Percentiles rank a stretch among this genome's conserved stretches.
Conservation (phyloP, 108 stramenopile genomes). For the Cyclotella cryptica region DNA sequence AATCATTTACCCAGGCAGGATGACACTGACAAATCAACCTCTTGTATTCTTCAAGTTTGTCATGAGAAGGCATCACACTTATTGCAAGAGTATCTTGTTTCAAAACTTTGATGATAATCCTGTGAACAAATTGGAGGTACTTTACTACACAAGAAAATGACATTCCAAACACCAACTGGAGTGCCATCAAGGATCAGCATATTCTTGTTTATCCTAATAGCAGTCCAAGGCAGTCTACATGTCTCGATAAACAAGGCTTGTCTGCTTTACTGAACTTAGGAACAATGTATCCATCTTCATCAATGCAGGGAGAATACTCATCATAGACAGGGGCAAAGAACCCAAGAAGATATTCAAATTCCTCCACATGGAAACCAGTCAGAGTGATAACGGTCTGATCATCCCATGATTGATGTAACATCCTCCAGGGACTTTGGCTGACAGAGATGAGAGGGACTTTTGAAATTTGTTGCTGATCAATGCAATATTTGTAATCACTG, state of each 20-base stretch:
- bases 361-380: background rate
- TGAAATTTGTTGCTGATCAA: background rate
- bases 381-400: constrained; percentile 2
- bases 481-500: background rate
- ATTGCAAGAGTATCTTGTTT: background rate
- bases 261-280: background rate
- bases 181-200: no score
- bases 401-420: background rate
- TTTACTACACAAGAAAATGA: background rate
- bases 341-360: background rate
- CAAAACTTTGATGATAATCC: no score
- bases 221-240: constrained; percentile 5
- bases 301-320: background rate
- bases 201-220: background rate
- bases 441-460: background rate
- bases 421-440: background rate
- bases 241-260: background rate
- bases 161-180: background rate
- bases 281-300: constrained; percentile 4
- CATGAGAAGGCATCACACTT: constrained; percentile 2
- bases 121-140: background rate
- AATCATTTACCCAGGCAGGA: background rate
- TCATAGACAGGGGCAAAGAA: background rate
- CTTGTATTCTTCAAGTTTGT: background rate
- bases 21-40: background rate